Base-by-base conservation (phyloP, 441 rosid genomes). In the Erysimum cheiri region DNA sequence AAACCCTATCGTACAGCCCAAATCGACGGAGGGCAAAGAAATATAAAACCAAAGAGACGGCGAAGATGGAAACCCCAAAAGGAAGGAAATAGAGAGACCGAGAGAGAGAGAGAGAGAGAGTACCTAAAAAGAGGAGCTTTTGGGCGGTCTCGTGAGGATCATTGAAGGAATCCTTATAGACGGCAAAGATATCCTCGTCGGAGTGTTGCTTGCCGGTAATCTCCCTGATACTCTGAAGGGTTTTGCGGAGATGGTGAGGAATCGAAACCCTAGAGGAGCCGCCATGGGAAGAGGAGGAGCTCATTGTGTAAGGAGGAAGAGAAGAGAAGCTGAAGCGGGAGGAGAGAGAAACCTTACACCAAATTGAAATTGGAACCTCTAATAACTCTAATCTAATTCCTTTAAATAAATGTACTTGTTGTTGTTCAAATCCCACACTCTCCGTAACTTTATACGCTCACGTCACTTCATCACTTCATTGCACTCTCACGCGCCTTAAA, bases 61-160 rank as follows among this genome's bases (percentile, higher is more conserved):
- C 0, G 13, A 15, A 6, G 32, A 58, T 11, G 8, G 13, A 46
- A 46, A 35, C 17, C 31, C 19, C 28, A 15, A 28, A 13, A 2
- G 14, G 1, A 3, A 3, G n/a, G n/a, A n/a, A n/a, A n/a, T n/a
- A n/a, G n/a, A n/a, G n/a, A n/a, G n/a, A n/a, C n/a, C n/a, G n/a
- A n/a, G n/a, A 22, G 44, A 57, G 4, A 52, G 4, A 36, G 3
- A 8, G 12, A 26, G 19, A 50, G 4, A 2, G 8, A 37, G 32
- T 81, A 93, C 97, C 98, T 72, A 88, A 67, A 84, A 73, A 85
- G 63, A 87, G 86, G 61, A 93, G 88, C 82, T 85, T 93, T 41
- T 89, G 89, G 1, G 88, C 84, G 60, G 96, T 88, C 74, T 93
- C 97, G 40, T 85, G 58, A 47, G 97, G 94, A 86, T 93, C 97